Conservation (phyloP, 2,329 filamentous ascomycete species). For the Xylariaceae sp. region DNA sequence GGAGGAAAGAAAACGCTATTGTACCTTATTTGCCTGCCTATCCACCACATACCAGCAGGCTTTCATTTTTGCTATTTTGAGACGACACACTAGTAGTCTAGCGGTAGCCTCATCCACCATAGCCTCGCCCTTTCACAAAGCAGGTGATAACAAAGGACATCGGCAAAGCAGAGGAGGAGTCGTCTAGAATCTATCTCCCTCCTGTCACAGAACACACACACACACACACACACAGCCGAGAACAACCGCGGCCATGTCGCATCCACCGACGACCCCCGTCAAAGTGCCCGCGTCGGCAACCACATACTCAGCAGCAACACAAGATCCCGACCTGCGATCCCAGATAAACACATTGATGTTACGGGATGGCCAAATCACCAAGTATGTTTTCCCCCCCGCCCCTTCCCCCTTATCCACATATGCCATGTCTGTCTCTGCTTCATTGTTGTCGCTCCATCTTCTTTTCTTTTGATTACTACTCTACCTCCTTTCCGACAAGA, state of each 20-base stretch:
- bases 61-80: no score
- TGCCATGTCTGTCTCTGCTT: conserved; percentile 1
- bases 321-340: conserved; percentile 59
- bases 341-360: conserved; percentile 59
- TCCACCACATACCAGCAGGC: no score
- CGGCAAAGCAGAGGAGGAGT: no score
- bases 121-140: no score
- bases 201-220: not conserved
- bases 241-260: conserved; percentile 36
- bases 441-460: not conserved
- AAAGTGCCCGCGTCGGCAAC: conserved; percentile 58
- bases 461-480: not conserved
- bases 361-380: conserved; percentile 55
- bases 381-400: conserved; percentile 37
- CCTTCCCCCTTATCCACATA: conserved; percentile 2
- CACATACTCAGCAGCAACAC: conserved; percentile 56
- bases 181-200: not conserved
- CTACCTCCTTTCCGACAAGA: no score
- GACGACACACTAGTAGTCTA: no score
- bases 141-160: no score
- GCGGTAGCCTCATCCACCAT: no score
- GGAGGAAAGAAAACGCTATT: no score
- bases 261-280: conserved; percentile 51
- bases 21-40: no score
- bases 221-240: not conserved